Percentiles rank a stretch among this genome's conserved stretches.
Evolutionary conservation across 768 basidiomycete genomes (phyloP).

Genomic region (Podaxis sp.): DNA sequence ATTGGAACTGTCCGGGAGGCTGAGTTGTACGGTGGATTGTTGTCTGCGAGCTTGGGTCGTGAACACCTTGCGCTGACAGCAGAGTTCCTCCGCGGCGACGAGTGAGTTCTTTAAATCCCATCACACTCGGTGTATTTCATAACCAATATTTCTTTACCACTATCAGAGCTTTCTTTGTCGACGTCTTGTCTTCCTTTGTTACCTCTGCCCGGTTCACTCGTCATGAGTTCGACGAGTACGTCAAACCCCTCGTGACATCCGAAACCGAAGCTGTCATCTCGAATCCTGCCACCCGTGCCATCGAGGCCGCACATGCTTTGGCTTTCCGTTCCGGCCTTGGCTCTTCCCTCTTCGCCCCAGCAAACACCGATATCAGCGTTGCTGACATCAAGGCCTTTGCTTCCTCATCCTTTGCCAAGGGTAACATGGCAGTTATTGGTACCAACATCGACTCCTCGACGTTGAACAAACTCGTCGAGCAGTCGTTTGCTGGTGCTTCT

Average conservation of each 20-base stretch:
- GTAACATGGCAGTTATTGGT: constrained; percentile 84
- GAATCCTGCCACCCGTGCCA: constrained; percentile 65
- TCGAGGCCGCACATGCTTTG: constrained; percentile 85
- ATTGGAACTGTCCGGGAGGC: constrained; percentile 89
- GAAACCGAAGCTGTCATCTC: constrained; percentile 64
- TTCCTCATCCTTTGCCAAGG: constrained; percentile 67
- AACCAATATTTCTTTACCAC: background rate
- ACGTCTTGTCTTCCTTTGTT: constrained; percentile 82
- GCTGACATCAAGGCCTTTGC: constrained; percentile 78
- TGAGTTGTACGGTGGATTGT: constrained; percentile 90
- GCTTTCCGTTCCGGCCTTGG: constrained; percentile 97
- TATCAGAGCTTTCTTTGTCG: constrained; percentile 82
- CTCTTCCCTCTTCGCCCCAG: constrained; percentile 82
- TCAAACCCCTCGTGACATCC: constrained; percentile 65
- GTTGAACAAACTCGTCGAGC: constrained; percentile 71
- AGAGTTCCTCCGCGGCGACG: constrained; percentile 93
- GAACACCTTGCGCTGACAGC: constrained; percentile 94
- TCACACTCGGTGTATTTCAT: background rate
- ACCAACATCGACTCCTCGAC: constrained; percentile 77
- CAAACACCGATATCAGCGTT: constrained; percentile 59
- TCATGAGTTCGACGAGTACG: constrained; percentile 76
- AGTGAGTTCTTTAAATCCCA: constrained; percentile 58
- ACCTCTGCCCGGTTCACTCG: constrained; percentile 80
- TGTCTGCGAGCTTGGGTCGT: constrained; percentile 80
- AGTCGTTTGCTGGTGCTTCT: constrained; percentile 54